A percentile compares a stretch with the other conserved stretches of the same genome.
Conservation (phyloP, 306 rosid species). For the Cercis canadensis region DNA sequence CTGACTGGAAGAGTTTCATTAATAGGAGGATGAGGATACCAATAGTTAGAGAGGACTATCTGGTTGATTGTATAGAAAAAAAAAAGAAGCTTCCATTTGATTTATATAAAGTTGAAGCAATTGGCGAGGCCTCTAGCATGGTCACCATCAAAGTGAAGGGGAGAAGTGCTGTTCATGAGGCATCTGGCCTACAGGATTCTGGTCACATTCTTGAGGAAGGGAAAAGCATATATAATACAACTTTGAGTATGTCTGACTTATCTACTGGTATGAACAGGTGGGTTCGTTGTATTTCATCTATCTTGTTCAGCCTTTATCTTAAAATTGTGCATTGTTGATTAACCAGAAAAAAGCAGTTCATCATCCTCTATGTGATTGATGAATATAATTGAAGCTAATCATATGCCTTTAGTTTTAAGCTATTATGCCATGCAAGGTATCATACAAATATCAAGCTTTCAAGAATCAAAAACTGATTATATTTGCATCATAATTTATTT, state of each 20-base stretch:
- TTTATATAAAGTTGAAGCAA: conserved; percentile 74
- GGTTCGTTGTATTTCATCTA: conserved; percentile 23
- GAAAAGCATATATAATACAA: conserved; percentile 83
- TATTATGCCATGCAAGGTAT: no score
- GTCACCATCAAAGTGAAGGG: conserved; percentile 96
- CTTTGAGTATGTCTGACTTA: conserved; percentile 90
- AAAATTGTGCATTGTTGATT: conserved; percentile 10
- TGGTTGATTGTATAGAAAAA: conserved; percentile 78
- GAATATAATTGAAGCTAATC: no score
- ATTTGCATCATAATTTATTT: no score
- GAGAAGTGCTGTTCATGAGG: conserved; percentile 85
- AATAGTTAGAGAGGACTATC: conserved; percentile 85
- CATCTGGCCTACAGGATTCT: conserved; percentile 86
- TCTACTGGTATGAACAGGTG: conserved; percentile 90
- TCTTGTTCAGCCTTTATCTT: conserved; percentile 32
- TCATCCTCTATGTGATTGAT: conserved; percentile 29
- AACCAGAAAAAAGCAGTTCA: conserved; percentile 1
- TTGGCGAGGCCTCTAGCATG: conserved; percentile 77
- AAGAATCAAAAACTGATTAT: no score
- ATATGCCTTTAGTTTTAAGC: no score
- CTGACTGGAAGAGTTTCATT: conserved; percentile 39
- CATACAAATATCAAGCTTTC: no score
- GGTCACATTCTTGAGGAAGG: conserved; percentile 96
- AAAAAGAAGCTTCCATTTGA: conserved; percentile 82
- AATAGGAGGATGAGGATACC: conserved; percentile 89